A percentile compares a stretch with the other conserved stretches of the same genome.
Conservation (phyloP, 306 rosid species). For the Pterocarpus santalinus region DNA sequence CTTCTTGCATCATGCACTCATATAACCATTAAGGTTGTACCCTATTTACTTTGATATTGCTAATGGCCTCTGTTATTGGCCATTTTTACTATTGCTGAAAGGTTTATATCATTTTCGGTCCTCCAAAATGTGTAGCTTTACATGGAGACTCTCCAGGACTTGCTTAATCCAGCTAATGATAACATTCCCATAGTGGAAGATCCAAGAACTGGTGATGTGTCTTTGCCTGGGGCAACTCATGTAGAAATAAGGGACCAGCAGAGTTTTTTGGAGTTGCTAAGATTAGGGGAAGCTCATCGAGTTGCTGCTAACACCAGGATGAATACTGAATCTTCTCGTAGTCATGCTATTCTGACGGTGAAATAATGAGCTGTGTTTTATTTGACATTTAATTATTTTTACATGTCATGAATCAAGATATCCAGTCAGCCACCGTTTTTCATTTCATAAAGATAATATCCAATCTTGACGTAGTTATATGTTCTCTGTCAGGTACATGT, state of each 20-base stretch:
- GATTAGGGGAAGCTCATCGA: slow-evolving; percentile 91
- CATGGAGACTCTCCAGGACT: slow-evolving; percentile 93
- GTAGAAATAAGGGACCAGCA: slow-evolving; percentile 89
- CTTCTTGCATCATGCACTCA: neutral
- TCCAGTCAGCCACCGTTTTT: slow-evolving; percentile 31
- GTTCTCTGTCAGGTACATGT: slow-evolving; percentile 77
- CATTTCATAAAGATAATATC: slow-evolving; percentile 30
- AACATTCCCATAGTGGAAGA: slow-evolving; percentile 94
- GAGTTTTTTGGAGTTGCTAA: slow-evolving; percentile 78
- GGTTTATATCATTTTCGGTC: slow-evolving; percentile 30
- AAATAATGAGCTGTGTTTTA: slow-evolving; percentile 49
- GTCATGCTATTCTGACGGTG: slow-evolving; percentile 97
- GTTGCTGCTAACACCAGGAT: slow-evolving; percentile 92
- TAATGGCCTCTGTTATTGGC: slow-evolving; percentile 29
- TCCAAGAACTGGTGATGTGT: slow-evolving; percentile 90
- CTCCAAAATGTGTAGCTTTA: slow-evolving; percentile 72
- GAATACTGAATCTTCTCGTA: slow-evolving; percentile 96
- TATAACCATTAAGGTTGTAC: neutral
- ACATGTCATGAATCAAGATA: slow-evolving; percentile 23
- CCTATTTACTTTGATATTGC: slow-evolving; percentile 40
- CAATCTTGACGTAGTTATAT: slow-evolving; percentile 49
- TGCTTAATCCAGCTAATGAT: slow-evolving; percentile 90
- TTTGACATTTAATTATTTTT: slow-evolving; percentile 13
- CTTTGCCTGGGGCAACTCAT: slow-evolving; percentile 84
- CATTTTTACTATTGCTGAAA: slow-evolving; percentile 14